Evolutionary conservation across 2,329 filamentous ascomycete genomes (phyloP).

Genomic region (Alternaria rosae): DNA sequence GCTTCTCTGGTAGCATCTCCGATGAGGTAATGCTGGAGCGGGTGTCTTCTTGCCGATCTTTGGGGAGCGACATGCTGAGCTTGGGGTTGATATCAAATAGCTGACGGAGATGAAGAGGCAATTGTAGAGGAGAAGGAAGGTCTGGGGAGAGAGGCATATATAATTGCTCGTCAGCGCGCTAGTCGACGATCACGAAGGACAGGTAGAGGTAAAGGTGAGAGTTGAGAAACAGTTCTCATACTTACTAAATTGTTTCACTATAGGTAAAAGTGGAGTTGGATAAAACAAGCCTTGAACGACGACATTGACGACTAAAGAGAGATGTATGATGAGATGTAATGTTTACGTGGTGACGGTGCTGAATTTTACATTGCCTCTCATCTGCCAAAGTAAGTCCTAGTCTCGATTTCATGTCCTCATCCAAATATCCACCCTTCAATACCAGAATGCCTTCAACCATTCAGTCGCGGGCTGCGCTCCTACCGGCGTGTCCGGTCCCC

Average conservation of each 20-base stretch:
- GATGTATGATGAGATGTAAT: no score
- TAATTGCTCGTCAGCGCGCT: neutral
- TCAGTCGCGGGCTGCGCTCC: no score
- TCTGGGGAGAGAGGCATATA: neutral
- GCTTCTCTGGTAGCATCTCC: neutral
- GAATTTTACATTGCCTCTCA: no score
- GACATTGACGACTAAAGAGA: no score
- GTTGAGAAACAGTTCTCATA: accelerated
- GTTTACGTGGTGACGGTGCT: no score
- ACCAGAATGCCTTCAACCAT: no score
- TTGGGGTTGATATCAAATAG: neutral
- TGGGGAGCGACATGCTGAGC: neutral
- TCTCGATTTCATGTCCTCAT: no score
- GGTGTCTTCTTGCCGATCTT: neutral
- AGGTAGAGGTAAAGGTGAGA: no score
- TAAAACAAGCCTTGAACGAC: no score
- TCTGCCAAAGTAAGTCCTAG: no score
- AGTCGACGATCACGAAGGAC: neutral
- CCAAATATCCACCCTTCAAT: no score
- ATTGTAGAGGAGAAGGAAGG: neutral
- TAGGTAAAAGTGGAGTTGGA: neutral
- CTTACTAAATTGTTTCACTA: neutral
- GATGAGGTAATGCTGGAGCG: neutral
- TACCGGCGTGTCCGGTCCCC: no score
- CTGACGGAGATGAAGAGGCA: neutral